These are phyloP conservation scores for Phytophthora nicotianae DNA, from an alignment of 352 stramenopile genomes.

Conservation along the genomic window DNA sequence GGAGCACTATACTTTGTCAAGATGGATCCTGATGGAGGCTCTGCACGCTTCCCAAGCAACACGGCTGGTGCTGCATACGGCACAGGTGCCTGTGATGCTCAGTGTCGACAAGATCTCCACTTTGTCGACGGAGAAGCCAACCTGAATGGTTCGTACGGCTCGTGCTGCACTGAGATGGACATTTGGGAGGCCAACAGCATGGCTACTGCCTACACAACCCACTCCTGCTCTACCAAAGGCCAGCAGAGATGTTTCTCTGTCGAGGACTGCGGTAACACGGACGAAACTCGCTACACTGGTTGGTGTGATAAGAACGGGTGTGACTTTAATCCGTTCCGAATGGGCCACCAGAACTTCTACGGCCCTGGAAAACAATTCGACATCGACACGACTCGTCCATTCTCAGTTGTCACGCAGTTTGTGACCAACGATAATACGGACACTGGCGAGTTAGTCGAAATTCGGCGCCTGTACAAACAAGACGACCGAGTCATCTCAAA, in stretches of 20 bases:
- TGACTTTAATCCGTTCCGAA: slow-evolving; percentile 59
- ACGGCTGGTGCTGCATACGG: slow-evolving; percentile 29
- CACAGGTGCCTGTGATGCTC: slow-evolving; percentile 52
- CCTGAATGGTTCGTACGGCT: slow-evolving; percentile 43
- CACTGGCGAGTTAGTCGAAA: slow-evolving; percentile 51
- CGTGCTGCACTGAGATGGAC: slow-evolving; percentile 67
- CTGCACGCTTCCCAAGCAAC: slow-evolving; percentile 16
- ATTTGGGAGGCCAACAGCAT: slow-evolving; percentile 65
- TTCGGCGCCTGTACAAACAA: slow-evolving; percentile 64
- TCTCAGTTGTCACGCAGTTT: slow-evolving; percentile 69
- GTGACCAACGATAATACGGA: slow-evolving; percentile 51
- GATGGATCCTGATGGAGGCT: slow-evolving; percentile 60
- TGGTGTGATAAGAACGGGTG: slow-evolving; percentile 68
- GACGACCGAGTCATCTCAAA: slow-evolving; percentile 40
- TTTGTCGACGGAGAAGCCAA: slow-evolving; percentile 74
- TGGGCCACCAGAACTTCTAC: slow-evolving; percentile 62
- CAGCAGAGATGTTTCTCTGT: slow-evolving; percentile 22
- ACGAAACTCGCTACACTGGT: slow-evolving; percentile 44
- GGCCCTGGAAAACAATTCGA: slow-evolving; percentile 42
- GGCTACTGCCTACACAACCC: slow-evolving; percentile 44
- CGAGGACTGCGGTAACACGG: slow-evolving; percentile 15
- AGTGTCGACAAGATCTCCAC: slow-evolving; percentile 61
- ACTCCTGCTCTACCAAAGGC: slow-evolving; percentile 43
- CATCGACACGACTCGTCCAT: slow-evolving; percentile 54
- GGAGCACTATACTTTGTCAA: slow-evolving; percentile 69